Evolutionary conservation across 108 stramenopile genomes (phyloP), one percentile per base, ranked within the genome.

Genomic region (Schizochytrium sp.): DNA sequence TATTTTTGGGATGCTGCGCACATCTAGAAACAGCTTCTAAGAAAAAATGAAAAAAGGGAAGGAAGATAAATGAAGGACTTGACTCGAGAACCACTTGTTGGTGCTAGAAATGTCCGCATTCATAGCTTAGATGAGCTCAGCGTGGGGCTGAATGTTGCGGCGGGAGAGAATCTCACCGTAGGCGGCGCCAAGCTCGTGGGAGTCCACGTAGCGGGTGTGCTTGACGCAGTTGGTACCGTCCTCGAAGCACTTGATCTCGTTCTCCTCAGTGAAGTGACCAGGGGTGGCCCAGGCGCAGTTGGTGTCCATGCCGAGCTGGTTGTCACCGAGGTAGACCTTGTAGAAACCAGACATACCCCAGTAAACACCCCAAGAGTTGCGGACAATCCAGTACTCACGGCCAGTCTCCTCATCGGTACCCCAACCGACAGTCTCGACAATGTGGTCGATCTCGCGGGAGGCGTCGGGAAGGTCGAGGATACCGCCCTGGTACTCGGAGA

Each of bases 381-480:
- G 92, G 58, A 97, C 90, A 89, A 97, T 96, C 97, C 97, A 98
- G 89, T 96, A 95, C 46, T 89, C 72, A 72, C 92, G 87, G 15
- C 94, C 93, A 55, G 95, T 93, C 42, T 94, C 91, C 47, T 91
- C 89, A 90, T 97, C 95, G 57, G 88, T 90, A 3, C 97, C 98
- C 96, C 96, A 98, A 7, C 98, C 98, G 15, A 95, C 95, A 88
- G 97, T 95, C 55, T 93, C 93, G 45, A 98, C 95, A 72, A 96
- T 96, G 91, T 98, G 98, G 91, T 98, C 97, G 50, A 94, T 90
- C 87, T 88, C 56, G 89, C 56, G 88, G 57, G 49, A 72, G 57
- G 88, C 90, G 64, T 91, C 91, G 46, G 89, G 45, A 10, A 89
- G 90, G 92, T 97, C 94, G 60, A 92, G 83, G 88, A 97, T 88